Percentiles rank a stretch among this genome's conserved stretches.
Conservation (phyloP, 192 early-diverging fungal species). For the Tieghemiomyces parasiticus region DNA sequence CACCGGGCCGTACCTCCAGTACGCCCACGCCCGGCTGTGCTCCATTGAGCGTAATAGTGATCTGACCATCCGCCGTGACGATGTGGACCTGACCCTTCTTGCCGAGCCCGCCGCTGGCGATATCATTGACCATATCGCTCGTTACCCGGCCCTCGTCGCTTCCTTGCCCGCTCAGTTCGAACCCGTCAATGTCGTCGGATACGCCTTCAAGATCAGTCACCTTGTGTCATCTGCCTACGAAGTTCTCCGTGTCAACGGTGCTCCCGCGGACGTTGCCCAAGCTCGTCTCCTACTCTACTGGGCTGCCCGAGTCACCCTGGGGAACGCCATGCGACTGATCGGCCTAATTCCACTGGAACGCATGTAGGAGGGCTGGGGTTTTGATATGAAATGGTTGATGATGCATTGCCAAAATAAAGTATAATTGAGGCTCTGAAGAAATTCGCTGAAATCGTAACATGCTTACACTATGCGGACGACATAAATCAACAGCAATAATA, state of each 20-base stretch:
- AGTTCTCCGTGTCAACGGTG: conserved; percentile 55
- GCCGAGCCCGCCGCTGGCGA: conserved; percentile 49
- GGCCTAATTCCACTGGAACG: conserved; percentile 73
- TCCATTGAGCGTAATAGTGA: conserved; percentile 79
- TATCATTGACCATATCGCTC: conserved; percentile 58
- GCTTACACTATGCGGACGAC: no score
- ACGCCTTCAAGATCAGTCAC: conserved; percentile 69
- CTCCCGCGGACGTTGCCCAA: conserved; percentile 57
- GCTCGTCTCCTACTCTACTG: conserved; percentile 80
- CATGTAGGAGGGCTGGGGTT: no score
- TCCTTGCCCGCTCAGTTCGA: conserved; percentile 36
- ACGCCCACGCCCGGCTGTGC: conserved; percentile 92
- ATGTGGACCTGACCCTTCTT: conserved; percentile 53
- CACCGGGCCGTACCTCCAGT: conserved; percentile 98
- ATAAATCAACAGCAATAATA: no score
- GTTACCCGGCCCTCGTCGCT: conserved; percentile 55
- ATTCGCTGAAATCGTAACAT: no score
- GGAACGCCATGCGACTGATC: conserved; percentile 71
- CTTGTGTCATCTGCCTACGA: conserved; percentile 63
- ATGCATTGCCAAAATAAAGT: no score
- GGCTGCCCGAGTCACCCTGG: conserved; percentile 65
- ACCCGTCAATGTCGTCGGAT: conserved; percentile 74
- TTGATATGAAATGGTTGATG: no score
- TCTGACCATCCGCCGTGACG: conserved; percentile 37
- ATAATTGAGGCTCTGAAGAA: no score